Base-by-base conservation (phyloP, 306 rosid genomes). In the Pyrus pyrifolia region DNA sequence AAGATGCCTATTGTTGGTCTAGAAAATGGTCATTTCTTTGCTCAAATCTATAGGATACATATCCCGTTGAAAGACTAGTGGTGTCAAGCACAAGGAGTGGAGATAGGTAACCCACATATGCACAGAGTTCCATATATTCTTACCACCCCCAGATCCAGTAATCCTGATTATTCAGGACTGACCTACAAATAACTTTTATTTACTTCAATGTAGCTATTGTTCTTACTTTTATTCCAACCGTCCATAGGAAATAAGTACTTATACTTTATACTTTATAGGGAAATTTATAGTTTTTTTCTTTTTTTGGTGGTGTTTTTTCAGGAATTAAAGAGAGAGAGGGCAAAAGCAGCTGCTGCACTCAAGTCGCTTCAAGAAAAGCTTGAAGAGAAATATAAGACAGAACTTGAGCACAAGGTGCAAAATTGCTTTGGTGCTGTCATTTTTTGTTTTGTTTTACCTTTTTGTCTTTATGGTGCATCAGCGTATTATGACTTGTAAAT, bases 301-400 rank as follows among this genome's bases (percentile, higher is more conserved):
- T 71, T 57, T 73, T 72, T 70, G 11, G 87, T 92, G 99, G 96
- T 80, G 23, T 65, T 57, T 73, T 74, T 70, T 14, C 88, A 92
- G 99, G 97, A 92, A 83, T 81, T 95, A 52, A 95, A 90, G 78
- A 88, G 97, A 82, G 99, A 92, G 70, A 86, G 85, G 82, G 81
- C 85, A 75, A 95, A 95, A 88, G 89, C 97, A 78, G 93, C 90
- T 73, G 89, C 84, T 82, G 96, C 97, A 70, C 90, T 90, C 75
- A 92, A 82, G 79, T 87, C 97, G 31, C 88, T 95, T 82, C 84
- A 92, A 77, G 97, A 92, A 81, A 92, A 88, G 81, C 86, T 95
- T 91, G 99, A 92, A 79, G 96, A 89, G 83, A 89, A 88, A 81
- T 77, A 84, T 78, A 88, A 83, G 77, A 82, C 51, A 72, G 97